Conservation (phyloP, 2,329 filamentous ascomycete genomes). For the Diaporthe longicolla region DNA sequence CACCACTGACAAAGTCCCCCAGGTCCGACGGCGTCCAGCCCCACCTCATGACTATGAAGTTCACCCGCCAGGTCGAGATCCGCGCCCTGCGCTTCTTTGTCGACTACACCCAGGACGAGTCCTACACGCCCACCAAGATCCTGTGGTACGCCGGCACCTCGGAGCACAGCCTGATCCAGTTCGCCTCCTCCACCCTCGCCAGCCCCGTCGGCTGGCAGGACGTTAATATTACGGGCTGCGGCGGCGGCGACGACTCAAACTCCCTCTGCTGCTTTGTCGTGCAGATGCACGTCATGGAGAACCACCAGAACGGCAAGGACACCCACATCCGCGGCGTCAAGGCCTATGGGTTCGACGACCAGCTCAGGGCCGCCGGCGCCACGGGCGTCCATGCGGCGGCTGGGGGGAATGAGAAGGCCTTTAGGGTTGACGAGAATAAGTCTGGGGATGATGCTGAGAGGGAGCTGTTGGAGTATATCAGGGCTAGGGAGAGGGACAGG, state of each 20-base stretch:
- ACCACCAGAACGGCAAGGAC: slow-evolving; percentile 99
- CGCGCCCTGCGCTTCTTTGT: slow-evolving; percentile 86
- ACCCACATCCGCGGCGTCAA: slow-evolving; percentile 96
- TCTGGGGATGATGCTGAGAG: slow-evolving; percentile 53
- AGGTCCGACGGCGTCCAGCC: slow-evolving; percentile 88
- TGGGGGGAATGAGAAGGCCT: slow-evolving; percentile 51
- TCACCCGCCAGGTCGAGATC: slow-evolving; percentile 86
- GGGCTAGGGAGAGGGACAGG: slow-evolving; percentile 47
- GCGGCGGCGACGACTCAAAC: slow-evolving; percentile 75
- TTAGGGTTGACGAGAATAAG: slow-evolving; percentile 50
- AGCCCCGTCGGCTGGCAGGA: slow-evolving; percentile 92
- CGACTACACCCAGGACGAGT: slow-evolving; percentile 93
- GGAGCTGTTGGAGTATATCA: slow-evolving; percentile 50
- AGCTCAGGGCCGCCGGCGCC: slow-evolving; percentile 58
- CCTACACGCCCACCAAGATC: slow-evolving; percentile 95
- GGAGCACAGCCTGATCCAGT: slow-evolving; percentile 91
- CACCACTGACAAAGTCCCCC: slow-evolving; percentile 3
- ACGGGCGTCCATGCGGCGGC: slow-evolving; percentile 16
- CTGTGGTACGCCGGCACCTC: slow-evolving; percentile 90
- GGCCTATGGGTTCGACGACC: slow-evolving; percentile 76
- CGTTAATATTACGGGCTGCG: slow-evolving; percentile 72
- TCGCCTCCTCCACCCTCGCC: slow-evolving; percentile 83
- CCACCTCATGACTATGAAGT: slow-evolving; percentile 84
- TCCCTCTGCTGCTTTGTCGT: slow-evolving; percentile 90
- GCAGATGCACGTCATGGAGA: slow-evolving; percentile 92